These are phyloP conservation scores for Penicillium sp. DNA, from an alignment of 2,329 filamentous ascomycete genomes.

Conservation along the genomic window DNA sequence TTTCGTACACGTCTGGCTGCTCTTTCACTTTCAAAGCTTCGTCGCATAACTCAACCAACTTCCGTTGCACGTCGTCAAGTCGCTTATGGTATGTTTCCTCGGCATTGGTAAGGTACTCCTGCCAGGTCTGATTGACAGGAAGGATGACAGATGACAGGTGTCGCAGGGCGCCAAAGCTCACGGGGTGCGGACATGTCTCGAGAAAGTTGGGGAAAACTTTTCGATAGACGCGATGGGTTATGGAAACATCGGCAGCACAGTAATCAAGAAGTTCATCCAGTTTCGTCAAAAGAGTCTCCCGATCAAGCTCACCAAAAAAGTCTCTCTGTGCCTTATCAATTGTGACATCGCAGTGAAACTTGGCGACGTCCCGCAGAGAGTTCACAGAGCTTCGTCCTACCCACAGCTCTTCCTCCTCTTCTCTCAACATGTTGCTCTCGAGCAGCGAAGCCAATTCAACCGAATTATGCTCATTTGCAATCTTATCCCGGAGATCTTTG, in stretches of 20 bases:
- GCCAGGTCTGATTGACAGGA: slow-evolving; percentile 83
- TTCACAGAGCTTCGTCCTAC: slow-evolving; percentile 92
- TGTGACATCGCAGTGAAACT: slow-evolving; percentile 86
- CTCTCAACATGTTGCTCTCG: slow-evolving; percentile 59
- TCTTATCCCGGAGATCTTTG: slow-evolving; percentile 73
- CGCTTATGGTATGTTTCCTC: slow-evolving; percentile 78
- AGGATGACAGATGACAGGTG: slow-evolving; percentile 92
- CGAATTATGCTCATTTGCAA: slow-evolving; percentile 65
- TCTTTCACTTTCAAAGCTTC: slow-evolving; percentile 71
- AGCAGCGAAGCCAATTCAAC: slow-evolving; percentile 67
- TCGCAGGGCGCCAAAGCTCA: slow-evolving; percentile 89
- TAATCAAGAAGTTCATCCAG: slow-evolving; percentile 84
- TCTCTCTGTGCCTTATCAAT: slow-evolving; percentile 87
- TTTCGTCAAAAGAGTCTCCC: slow-evolving; percentile 62
- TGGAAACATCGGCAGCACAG: slow-evolving; percentile 86
- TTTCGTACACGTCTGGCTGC: slow-evolving; percentile 62
- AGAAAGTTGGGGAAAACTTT: slow-evolving; percentile 89
- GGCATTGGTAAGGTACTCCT: slow-evolving; percentile 73
- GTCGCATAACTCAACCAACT: slow-evolving; percentile 67
- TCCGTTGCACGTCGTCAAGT: slow-evolving; percentile 69
- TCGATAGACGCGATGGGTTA: slow-evolving; percentile 91
- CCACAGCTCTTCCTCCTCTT: slow-evolving; percentile 94
- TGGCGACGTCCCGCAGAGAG: slow-evolving; percentile 88
- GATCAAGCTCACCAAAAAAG: slow-evolving; percentile 76
- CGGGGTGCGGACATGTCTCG: slow-evolving; percentile 86